These are phyloP conservation scores for Penicillium verhagenii DNA, from an alignment of 495 filamentous ascomycete species.

Conservation along the genomic window DNA sequence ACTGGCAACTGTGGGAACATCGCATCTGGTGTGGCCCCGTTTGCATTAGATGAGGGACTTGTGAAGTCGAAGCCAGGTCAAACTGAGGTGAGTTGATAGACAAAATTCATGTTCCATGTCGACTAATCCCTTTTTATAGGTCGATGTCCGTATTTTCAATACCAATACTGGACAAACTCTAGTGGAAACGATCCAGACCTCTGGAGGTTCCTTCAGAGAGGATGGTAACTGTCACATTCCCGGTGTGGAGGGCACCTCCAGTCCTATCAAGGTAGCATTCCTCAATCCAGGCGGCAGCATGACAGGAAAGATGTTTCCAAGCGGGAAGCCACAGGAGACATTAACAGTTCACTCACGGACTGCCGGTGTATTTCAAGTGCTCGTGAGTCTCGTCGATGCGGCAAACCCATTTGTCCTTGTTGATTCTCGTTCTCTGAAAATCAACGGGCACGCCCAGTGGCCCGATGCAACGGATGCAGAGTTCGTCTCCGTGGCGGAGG, in stretches of 20 bases:
- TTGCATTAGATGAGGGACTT: slow-evolving; percentile 36
- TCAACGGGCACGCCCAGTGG: neutral
- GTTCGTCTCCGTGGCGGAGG: slow-evolving; percentile 19
- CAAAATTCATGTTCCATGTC: neutral
- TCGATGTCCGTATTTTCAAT: slow-evolving; percentile 31
- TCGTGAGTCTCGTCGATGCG: slow-evolving; percentile 30
- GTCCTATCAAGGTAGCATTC: slow-evolving; percentile 29
- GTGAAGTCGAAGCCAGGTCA: slow-evolving; percentile 19
- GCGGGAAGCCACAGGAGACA: slow-evolving; percentile 17
- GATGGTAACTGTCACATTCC: slow-evolving; percentile 27
- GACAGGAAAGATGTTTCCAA: slow-evolving; percentile 34
- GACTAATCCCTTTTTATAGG: slow-evolving; percentile 9
- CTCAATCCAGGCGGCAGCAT: slow-evolving; percentile 30
- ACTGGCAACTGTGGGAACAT: slow-evolving; percentile 46
- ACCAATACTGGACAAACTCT: slow-evolving; percentile 30
- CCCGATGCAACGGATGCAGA: neutral
- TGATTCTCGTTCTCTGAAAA: slow-evolving; percentile 20
- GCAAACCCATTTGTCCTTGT: slow-evolving; percentile 38
- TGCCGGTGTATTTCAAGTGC: slow-evolving; percentile 10
- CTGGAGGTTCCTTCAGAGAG: slow-evolving; percentile 20
- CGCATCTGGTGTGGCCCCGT: slow-evolving; percentile 35
- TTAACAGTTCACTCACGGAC: slow-evolving; percentile 12
- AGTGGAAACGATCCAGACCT: slow-evolving; percentile 27
- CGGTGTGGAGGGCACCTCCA: slow-evolving; percentile 24
- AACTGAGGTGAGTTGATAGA: slow-evolving; percentile 16